Evolutionary conservation across 768 basidiomycete species (phyloP).

Genomic region (Russula virescens): DNA sequence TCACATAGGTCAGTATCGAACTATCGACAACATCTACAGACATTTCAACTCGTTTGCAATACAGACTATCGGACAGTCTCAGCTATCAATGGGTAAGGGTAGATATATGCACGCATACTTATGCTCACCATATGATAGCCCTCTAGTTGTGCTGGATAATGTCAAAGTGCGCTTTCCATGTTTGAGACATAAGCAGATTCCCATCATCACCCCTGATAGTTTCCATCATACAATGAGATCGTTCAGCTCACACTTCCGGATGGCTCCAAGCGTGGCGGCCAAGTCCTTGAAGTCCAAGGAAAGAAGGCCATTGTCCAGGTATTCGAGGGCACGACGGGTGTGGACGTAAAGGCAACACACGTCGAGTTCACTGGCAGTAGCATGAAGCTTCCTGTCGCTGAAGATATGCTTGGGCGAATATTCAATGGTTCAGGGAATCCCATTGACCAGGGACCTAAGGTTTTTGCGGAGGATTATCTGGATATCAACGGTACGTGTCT

Average conservation of each 20-base stretch:
- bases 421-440: slow-evolving; percentile 99
- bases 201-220: slow-evolving; percentile 42
- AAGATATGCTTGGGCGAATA: slow-evolving; percentile 98
- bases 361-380: slow-evolving; percentile 97
- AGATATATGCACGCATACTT: not conserved
- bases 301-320: slow-evolving; percentile 99
- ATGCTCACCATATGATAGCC: slow-evolving; percentile 43
- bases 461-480: slow-evolving; percentile 98
- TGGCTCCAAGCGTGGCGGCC: slow-evolving; percentile 90
- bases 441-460: slow-evolving; percentile 97
- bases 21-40: not conserved
- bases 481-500: slow-evolving; percentile 87
- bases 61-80: slow-evolving; percentile 97
- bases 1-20: slow-evolving; percentile 57
- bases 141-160: slow-evolving; percentile 94
- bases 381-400: slow-evolving; percentile 98
- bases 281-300: slow-evolving; percentile 96
- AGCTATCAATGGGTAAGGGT: slow-evolving; percentile 88
- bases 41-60: slow-evolving; percentile 12
- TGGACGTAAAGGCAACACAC: slow-evolving; percentile 95
- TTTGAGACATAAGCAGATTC: not conserved
- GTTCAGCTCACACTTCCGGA: slow-evolving; percentile 93
- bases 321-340: slow-evolving; percentile 96
- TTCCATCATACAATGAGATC: slow-evolving; percentile 98
- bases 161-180: slow-evolving; percentile 63